Evolutionary conservation across 495 filamentous ascomycete genomes (phyloP).

Genomic region (Echria macrotheca): DNA sequence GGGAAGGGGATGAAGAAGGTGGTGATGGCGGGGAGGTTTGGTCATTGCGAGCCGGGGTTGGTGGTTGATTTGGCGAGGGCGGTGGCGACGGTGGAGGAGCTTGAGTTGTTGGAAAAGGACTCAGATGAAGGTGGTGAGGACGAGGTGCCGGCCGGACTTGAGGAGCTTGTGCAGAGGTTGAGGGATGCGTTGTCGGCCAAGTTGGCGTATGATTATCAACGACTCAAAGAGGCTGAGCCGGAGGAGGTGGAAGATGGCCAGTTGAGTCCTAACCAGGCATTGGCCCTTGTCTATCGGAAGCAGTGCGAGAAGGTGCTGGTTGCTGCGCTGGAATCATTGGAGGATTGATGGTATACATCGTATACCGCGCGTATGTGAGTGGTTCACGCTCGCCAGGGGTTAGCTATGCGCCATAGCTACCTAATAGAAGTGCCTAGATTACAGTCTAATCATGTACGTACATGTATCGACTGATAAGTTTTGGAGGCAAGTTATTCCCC

Average conservation of each 20-base stretch:
- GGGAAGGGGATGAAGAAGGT: no score
- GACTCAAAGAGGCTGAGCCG: constrained; percentile 27
- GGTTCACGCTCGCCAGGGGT: no score
- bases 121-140: neutral
- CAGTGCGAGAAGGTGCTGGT: constrained; percentile 37
- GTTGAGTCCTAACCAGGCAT: constrained; percentile 30
- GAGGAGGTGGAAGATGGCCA: constrained; percentile 24
- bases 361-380: no score
- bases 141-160: neutral
- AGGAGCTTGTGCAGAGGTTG: constrained; percentile 18
- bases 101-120: neutral
- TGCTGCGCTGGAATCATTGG: constrained; percentile 15
- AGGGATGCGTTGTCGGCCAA: constrained; percentile 23
- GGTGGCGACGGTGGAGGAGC: constrained; percentile 16
- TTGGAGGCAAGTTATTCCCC: no score
- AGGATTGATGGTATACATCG: neutral
- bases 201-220: constrained; percentile 22
- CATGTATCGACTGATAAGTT: no score
- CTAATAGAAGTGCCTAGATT: no score
- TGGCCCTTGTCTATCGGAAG: constrained; percentile 35
- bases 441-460: no score
- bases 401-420: no score
- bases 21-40: no score
- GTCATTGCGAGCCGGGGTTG: constrained; percentile 39
- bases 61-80: constrained; percentile 27